Conservation (phyloP, 345 rosid genomes). For the Lepidium africanum region DNA sequence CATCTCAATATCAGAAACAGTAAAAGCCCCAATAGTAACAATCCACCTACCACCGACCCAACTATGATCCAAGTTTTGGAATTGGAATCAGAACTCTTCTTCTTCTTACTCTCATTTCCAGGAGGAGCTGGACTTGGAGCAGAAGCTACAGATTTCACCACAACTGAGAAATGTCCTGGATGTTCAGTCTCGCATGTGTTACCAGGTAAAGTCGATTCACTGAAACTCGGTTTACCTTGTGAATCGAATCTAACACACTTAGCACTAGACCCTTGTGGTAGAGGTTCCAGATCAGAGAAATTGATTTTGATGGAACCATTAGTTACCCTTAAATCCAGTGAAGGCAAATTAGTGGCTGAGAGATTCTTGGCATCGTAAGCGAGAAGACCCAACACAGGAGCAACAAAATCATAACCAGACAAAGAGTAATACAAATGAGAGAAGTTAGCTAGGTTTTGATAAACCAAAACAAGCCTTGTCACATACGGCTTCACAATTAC, state of each 20-base stretch:
- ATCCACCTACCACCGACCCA: conserved; percentile 73
- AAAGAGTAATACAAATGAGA: conserved; percentile 59
- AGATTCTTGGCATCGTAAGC: conserved; percentile 71
- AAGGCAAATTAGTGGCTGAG: conserved; percentile 44
- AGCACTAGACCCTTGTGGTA: conserved; percentile 49
- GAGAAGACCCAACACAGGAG: conserved; percentile 82
- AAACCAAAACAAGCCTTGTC: conserved; percentile 73
- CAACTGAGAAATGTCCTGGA: conserved; percentile 88
- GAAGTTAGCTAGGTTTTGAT: conserved; percentile 84
- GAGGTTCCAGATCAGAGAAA: conserved; percentile 45
- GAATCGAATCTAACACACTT: conserved; percentile 72
- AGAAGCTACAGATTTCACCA: conserved; percentile 53
- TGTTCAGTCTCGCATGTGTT: conserved; percentile 47
- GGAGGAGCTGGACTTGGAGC: conserved; percentile 39
- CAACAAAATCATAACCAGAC: conserved; percentile 42
- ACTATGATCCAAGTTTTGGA: conserved; percentile 59
- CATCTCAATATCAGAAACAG: conserved; percentile 44
- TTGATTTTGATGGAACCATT: conserved; percentile 47
- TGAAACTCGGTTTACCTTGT: conserved; percentile 47
- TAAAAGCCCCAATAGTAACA: conserved; percentile 43
- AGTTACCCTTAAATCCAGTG: conserved; percentile 39
- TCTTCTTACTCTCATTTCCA: background rate
- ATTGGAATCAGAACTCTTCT: conserved; percentile 22
- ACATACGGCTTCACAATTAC: conserved; percentile 52
- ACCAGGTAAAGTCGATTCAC: conserved; percentile 37